Base-by-base conservation (phyloP, 768 basidiomycete species). In the Leccinum disarticulatum region DNA sequence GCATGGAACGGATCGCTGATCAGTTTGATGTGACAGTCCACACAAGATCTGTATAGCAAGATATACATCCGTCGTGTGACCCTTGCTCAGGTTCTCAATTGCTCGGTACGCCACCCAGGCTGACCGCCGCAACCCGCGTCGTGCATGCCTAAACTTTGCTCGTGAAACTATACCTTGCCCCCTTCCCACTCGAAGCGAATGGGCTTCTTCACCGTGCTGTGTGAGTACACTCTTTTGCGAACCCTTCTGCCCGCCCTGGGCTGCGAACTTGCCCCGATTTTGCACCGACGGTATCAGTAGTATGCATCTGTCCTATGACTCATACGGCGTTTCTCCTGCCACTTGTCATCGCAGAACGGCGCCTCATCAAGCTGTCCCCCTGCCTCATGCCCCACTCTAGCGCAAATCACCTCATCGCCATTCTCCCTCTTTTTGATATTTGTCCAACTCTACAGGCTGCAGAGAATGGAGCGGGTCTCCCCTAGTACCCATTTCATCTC, bases 401-500 rank as follows among this genome's bases (percentile, higher is more conserved):
- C 55, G 61, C 47, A 61, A 56, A 66, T 71, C 65, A 58, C 22
- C 55, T 52, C 66, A 61, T 63, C 59, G 59, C 61, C 59, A 52
- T 63, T 53, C 54, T n/a, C 48, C 54, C 59, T 43, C 60, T 58
- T 59, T 43, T 70, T 60, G 61, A 58, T 46, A 60, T 46, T 43
- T 47, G 27, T 49, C 68, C 54, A 57, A 33, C 50, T 47, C 59
- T 52, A 53, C 48, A 55, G n/a, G 54, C 54, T 19, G 19, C 68
- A 64, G 10, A 50, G 57, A 70, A 74, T 70, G 64, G 61, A 67
- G 52, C 38, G 33, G 22, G 52, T 49, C 38, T 30, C 35, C 57
- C 31, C 52, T 25, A 59, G 19, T 59, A 57, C 41, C 55, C 54
- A 35, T 51, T 74, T 75, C 73, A 74, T 74, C 64, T 74, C 73